Conservation (phyloP, 2,329 filamentous ascomycete genomes). For the Arthroderma sp. region DNA sequence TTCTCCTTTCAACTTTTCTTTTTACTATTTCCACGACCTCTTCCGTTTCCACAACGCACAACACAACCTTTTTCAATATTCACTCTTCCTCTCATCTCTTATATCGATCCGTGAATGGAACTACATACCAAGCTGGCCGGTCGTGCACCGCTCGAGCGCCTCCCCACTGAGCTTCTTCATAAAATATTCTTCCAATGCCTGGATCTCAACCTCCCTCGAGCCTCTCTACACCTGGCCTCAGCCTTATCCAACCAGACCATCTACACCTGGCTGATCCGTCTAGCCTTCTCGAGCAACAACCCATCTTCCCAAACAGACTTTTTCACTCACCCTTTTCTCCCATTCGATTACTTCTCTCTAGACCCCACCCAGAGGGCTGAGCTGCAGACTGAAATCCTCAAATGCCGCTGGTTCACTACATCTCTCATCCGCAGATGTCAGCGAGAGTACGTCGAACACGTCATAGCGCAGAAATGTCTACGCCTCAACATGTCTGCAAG, state of each 20-base stretch:
- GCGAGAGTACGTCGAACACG: slow-evolving; percentile 24
- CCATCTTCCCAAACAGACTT: slow-evolving; percentile 19
- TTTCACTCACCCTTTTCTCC: slow-evolving; percentile 25
- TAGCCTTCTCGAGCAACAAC: slow-evolving; percentile 30
- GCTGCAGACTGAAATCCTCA: slow-evolving; percentile 25
- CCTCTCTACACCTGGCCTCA: slow-evolving; percentile 29
- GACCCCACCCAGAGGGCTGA: slow-evolving; percentile 16
- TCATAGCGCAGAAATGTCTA: slow-evolving; percentile 18
- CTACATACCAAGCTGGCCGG: not conserved
- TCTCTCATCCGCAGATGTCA: slow-evolving; percentile 28
- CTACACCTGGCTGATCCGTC: slow-evolving; percentile 31
- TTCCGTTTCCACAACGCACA: no score
- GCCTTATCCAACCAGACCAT: slow-evolving; percentile 28
- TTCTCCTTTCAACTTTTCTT: no score
- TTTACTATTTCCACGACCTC: no score
- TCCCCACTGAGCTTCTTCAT: slow-evolving; percentile 23
- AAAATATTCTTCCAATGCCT: slow-evolving; percentile 38
- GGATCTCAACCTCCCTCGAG: slow-evolving; percentile 35
- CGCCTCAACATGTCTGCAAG: slow-evolving; percentile 17
- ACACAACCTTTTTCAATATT: no score
- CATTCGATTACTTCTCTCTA: slow-evolving; percentile 23
- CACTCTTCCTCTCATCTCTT: no score
- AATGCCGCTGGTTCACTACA: slow-evolving; percentile 30
- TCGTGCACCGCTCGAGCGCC: slow-evolving; percentile 8
- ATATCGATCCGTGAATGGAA: no score